Base-by-base conservation (phyloP, 1,284 basidiomycete genomes). In the Puccinia polysora region DNA sequence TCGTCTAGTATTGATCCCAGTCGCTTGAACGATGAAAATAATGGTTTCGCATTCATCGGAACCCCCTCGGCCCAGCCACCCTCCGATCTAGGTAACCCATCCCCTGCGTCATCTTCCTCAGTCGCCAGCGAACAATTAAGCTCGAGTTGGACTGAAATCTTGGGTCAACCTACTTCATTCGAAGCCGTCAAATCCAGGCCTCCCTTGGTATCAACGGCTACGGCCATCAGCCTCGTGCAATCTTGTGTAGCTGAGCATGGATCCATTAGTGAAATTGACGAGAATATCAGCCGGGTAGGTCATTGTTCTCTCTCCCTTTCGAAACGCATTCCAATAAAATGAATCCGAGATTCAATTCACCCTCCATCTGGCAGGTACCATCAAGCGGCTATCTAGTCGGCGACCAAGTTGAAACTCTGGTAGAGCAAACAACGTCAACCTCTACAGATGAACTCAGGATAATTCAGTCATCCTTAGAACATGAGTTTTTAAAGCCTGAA, bases 201-300 rank as follows among this genome's bases (percentile, higher is more conserved):
- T 7, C 55, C 55, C 14, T 36, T 56, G 18, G 32, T 36, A 12
- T 34, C 55, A 10, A n/a, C 30, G 12, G 14, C 55, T n/a, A 56
- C 55, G 6, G 28, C 30, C 30, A 36, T 28, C 55, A 56, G 55
- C 23, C 30, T 56, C 32, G 55, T 36, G 15, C 55, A 56, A 20
- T 56, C 55, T 20, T 56, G 55, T 28, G 18, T 56, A 5, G 55
- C 55, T 20, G 55, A 56, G 23, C 55, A 28, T 20, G 55, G 55
- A 2, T 56, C 55, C 4, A 12, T 56, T 36, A 10, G 32, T 20
- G 55, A 56, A 1, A 30, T 56, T n/a, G 32, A 32, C 52, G 52
- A 49, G 18, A 49, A 7, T 6, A 14, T 6, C 4, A n/a, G n/a
- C n/a, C n/a, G n/a, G n/a, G 25, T 10, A 25, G 18, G 25, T 23